Conservation (phyloP, 225 moss, liverwort and hornwort genomes). For the Asterella californica region DNA sequence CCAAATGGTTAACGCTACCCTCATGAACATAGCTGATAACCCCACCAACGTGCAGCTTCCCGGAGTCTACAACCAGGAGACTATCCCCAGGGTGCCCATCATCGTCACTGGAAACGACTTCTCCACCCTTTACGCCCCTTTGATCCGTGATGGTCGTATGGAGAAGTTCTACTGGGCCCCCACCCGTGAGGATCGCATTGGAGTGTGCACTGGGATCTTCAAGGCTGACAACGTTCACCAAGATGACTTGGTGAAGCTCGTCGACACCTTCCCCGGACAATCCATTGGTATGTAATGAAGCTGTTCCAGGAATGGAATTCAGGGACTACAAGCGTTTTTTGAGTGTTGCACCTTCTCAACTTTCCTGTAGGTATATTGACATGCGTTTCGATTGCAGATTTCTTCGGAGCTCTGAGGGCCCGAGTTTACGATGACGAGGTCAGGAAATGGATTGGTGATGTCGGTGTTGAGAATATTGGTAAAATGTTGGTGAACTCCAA, state of each 20-base stretch:
- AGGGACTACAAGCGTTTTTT: background rate
- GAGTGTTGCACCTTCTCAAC: background rate
- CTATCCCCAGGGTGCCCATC: conserved; percentile 73
- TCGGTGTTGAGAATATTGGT: conserved; percentile 75
- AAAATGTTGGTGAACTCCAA: conserved; percentile 73
- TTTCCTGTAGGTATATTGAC: background rate
- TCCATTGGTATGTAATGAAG: conserved; percentile 59
- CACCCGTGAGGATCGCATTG: conserved; percentile 85
- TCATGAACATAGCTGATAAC: conserved; percentile 94
- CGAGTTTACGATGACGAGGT: conserved; percentile 96
- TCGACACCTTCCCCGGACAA: conserved; percentile 87
- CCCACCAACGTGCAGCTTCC: conserved; percentile 93
- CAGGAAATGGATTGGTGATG: conserved; percentile 54
- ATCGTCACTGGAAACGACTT: conserved; percentile 92
- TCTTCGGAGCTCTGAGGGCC: conserved; percentile 96
- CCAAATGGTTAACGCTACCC: conserved; percentile 99
- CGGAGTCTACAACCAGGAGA: conserved; percentile 82
- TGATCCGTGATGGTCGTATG: conserved; percentile 97
- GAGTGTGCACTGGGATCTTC: conserved; percentile 87
- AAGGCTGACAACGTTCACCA: conserved; percentile 49
- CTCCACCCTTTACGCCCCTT: conserved; percentile 87
- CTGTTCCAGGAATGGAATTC: background rate
- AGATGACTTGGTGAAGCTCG: conserved; percentile 45
- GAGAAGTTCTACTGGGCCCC: conserved; percentile 99
- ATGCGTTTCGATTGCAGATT: conserved; percentile 46